Conservation (phyloP, 202 grass and related monocot genomes). For the Setaria viridis region DNA sequence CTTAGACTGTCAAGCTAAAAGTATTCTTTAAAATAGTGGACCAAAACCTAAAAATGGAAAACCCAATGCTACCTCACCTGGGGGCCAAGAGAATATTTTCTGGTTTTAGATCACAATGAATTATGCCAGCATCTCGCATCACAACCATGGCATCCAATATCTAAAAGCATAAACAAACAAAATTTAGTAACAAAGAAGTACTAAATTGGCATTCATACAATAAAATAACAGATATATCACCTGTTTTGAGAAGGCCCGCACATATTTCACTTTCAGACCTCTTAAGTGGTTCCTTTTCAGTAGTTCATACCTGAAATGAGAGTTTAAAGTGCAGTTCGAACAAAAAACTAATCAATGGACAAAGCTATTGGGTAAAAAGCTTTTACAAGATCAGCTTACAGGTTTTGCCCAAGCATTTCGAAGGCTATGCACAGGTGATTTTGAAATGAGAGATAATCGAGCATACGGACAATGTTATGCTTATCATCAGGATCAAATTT, state of each 20-base stretch:
- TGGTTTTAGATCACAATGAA: slow-evolving; percentile 98
- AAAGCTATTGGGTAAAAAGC: slow-evolving; percentile 6
- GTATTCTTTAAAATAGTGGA: slow-evolving; percentile 3
- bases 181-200: slow-evolving; percentile 26
- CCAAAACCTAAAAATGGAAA: slow-evolving; percentile 41
- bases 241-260: slow-evolving; percentile 94
- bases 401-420: slow-evolving; percentile 97
- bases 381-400: slow-evolving; percentile 66
- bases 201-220: slow-evolving; percentile 12
- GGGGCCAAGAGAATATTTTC: slow-evolving; percentile 95
- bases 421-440: slow-evolving; percentile 95
- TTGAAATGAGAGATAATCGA: slow-evolving; percentile 86
- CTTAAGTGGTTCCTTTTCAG: slow-evolving; percentile 91
- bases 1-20: slow-evolving; percentile 34
- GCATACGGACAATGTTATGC: slow-evolving; percentile 96
- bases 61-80: slow-evolving; percentile 57
- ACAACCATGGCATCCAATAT: slow-evolving; percentile 94
- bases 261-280: slow-evolving; percentile 79
- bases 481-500: slow-evolving; percentile 84
- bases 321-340: slow-evolving; percentile 40
- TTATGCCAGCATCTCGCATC: slow-evolving; percentile 95
- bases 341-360: slow-evolving; percentile 25
- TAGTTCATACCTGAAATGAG: slow-evolving; percentile 80
- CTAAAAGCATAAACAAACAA: slow-evolving; percentile 53
- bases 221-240: slow-evolving; percentile 39